Evolutionary conservation across 768 basidiomycete genomes (phyloP).

Genomic region (Podaxis sp.): DNA sequence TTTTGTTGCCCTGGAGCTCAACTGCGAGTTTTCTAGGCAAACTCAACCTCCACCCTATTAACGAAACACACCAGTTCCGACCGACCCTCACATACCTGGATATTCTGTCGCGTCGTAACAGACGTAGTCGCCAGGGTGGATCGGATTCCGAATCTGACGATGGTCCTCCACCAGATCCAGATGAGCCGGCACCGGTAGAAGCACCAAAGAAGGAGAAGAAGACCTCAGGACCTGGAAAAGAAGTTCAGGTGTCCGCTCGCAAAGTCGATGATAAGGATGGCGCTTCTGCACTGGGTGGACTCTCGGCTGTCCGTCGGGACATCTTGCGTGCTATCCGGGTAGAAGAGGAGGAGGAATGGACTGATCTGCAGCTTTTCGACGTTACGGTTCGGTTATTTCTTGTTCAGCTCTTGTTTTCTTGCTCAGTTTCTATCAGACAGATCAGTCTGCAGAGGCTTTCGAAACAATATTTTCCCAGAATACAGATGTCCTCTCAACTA

Average conservation of each 20-base stretch:
- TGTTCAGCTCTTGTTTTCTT: slow-evolving; percentile 1
- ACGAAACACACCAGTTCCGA: slow-evolving; percentile 77
- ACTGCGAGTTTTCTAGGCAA: slow-evolving; percentile 42
- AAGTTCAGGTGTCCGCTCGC: slow-evolving; percentile 75
- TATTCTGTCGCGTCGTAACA: slow-evolving; percentile 61
- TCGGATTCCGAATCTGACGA: slow-evolving; percentile 77
- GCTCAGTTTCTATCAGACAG: slow-evolving; percentile 43
- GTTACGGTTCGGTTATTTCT: slow-evolving; percentile 48
- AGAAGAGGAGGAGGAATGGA: slow-evolving; percentile 81
- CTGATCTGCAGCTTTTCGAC: slow-evolving; percentile 64
- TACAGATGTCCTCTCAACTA: slow-evolving; percentile 49
- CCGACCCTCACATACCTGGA: slow-evolving; percentile 84
- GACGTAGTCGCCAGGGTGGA: slow-evolving; percentile 45
- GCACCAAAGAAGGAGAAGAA: slow-evolving; percentile 62
- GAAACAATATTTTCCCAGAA: slow-evolving; percentile 65
- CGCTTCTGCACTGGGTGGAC: slow-evolving; percentile 54
- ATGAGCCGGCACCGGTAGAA: slow-evolving; percentile 55
- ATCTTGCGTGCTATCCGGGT: slow-evolving; percentile 71
- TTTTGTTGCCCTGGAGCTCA: background rate
- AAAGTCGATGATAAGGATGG: slow-evolving; percentile 65
- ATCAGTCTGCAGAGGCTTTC: slow-evolving; percentile 55
- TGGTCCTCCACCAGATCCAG: slow-evolving; percentile 78
- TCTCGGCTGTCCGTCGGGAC: slow-evolving; percentile 72
- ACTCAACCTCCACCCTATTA: slow-evolving; percentile 77
- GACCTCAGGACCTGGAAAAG: slow-evolving; percentile 56